Base-by-base conservation (phyloP, 2,329 filamentous ascomycete genomes). In the Ilyonectria mors-panacis region DNA sequence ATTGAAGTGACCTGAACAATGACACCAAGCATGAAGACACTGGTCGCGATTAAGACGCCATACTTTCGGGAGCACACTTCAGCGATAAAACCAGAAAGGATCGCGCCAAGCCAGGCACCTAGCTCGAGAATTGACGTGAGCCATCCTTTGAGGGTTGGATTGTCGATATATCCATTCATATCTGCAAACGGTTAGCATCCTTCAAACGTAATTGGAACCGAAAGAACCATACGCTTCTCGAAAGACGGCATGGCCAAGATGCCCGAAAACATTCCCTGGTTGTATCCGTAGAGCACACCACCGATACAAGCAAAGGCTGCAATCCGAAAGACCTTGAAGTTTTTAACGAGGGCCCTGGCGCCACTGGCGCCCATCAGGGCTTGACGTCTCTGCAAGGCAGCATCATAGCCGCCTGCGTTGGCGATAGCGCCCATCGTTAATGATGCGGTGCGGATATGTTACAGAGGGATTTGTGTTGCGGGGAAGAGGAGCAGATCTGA, bases 71-170 rank as follows among this genome's bases (percentile, higher is more conserved):
- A 92, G 56, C 91, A 78, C 4, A 86, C 83, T 76, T 94, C 92
- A 19, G 92, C 92, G n/a, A 94, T 78, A 74, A 92, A 92, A 1
- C 92, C 91, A 2, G 89, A 92, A 45, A 92, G 84, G 3, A 95
- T 79, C 0, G 91, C 88, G 42, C 93, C 93, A n/a, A 93, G 76
- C 92, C 92, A 94, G 48, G 92, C 92, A 59, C 92, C 92, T 2
- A 94, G 86, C 76, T 94, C 92, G 28, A 94, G 87, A 70, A 94
- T 93, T 2, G 92, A 85, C 1, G 87, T 89, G 6, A 90, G 76
- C 87, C 87, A 89, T 17, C 87, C 88, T 73, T 89, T 89, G 70
- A 86, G 85, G 6, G 85, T 85, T 73, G 85, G 83, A 65, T 85
- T 79, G n/a, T 81, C 81, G 17, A 76, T 81, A 69, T 88, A 88